phyloP scores from a whole-genome alignment of 148 eudicot species.

The Chenopodium formosanum region DNA sequence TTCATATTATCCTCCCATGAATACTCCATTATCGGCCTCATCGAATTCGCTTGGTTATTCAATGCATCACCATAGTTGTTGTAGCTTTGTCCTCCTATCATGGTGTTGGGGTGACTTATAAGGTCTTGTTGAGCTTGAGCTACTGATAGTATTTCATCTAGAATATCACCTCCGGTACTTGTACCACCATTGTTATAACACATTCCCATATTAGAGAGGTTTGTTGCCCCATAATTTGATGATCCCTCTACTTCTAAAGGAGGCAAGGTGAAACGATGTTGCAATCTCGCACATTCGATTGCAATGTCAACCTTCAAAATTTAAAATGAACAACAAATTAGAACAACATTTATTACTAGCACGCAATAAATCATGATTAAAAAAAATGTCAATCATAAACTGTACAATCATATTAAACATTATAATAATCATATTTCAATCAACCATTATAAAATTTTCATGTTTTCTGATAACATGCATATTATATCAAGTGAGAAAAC shows the following conservation, averaged over 20 bases:
- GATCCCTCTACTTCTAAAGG: conserved; percentile 72
- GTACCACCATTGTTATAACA: conserved; percentile 21
- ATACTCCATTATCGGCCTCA: conserved; percentile 31
- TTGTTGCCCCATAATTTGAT: conserved; percentile 35
- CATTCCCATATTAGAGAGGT: conserved; percentile 28
- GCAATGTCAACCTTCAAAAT: conserved; percentile 68
- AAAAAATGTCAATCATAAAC: too few relatives aligned
- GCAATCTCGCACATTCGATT: conserved; percentile 84
- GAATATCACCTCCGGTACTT: conserved; percentile 38
- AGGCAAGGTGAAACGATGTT: conserved; percentile 68
- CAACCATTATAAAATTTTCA: too few relatives aligned
- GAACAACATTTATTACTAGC: too few relatives aligned
- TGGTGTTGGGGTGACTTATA: conserved; percentile 29
- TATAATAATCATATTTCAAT: too few relatives aligned
- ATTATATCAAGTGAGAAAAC: too few relatives aligned
- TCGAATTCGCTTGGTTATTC: conserved; percentile 21
- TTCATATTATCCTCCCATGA: conserved; percentile 30
- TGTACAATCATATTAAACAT: too few relatives aligned
- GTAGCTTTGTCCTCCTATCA: conserved; percentile 11
- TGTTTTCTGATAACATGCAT: too few relatives aligned
- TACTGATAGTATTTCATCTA: conserved; percentile 66
- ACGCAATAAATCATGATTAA: too few relatives aligned
- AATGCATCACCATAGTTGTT: conserved; percentile 6
- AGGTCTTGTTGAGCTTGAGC: conserved; percentile 65
- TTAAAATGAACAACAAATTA: not conserved